Evolutionary conservation across 1,284 basidiomycete species (phyloP).

Genomic region (Rhodotorula sp.): DNA sequence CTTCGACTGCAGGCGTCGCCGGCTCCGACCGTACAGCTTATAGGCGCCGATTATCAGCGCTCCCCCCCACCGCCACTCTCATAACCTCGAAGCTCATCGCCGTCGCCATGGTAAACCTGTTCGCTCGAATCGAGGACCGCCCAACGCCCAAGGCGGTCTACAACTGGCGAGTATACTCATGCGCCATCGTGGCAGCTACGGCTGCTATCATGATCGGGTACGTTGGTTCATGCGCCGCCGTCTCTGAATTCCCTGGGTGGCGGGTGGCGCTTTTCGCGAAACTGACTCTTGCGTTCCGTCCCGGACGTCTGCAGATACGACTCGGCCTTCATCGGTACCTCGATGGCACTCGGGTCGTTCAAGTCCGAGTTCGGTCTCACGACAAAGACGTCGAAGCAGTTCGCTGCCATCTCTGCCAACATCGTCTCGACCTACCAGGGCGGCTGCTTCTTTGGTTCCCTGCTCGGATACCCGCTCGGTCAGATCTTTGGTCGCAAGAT

Average conservation of each 20-base stretch:
- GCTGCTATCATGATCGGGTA: slow-evolving; percentile 36
- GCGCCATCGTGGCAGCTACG: slow-evolving; percentile 29
- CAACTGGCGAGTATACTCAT: slow-evolving; percentile 47
- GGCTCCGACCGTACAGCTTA: too few species aligned
- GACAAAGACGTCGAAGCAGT: slow-evolving; percentile 11
- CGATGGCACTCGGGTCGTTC: slow-evolving; percentile 44
- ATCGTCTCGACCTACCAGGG: slow-evolving; percentile 31
- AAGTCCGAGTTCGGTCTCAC: slow-evolving; percentile 43
- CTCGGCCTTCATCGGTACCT: slow-evolving; percentile 46
- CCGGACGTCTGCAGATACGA: slow-evolving; percentile 18
- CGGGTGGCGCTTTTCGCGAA: too few species aligned
- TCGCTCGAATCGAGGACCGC: slow-evolving; percentile 49
- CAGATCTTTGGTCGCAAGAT: slow-evolving; percentile 32
- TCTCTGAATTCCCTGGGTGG: too few species aligned
- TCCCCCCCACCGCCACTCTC: background rate
- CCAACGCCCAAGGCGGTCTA: slow-evolving; percentile 56
- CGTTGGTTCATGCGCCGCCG: too few species aligned
- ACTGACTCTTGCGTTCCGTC: too few species aligned
- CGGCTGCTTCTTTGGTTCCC: slow-evolving; percentile 31
- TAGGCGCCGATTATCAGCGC: background rate
- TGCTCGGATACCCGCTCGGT: slow-evolving; percentile 25
- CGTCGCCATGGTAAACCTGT: slow-evolving; percentile 6
- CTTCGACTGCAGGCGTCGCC: too few species aligned
- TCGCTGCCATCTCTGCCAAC: slow-evolving; percentile 28
- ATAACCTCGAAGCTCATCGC: background rate